Evolutionary conservation across 495 filamentous ascomycete genomes (phyloP).

Genomic region (Schizothecium vesticola): DNA sequence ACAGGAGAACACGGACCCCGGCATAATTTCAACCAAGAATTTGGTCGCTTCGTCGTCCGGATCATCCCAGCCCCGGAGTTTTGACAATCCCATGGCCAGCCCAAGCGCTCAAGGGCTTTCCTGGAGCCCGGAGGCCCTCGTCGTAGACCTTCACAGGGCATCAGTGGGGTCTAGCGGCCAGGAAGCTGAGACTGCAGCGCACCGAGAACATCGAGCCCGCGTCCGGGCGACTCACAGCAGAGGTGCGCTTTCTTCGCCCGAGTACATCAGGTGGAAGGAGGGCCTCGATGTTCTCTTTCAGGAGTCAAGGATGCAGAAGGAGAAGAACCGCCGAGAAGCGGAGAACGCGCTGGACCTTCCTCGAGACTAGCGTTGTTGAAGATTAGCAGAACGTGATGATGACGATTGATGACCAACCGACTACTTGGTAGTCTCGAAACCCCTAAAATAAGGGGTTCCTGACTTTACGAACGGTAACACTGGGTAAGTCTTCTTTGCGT

Average conservation of each 20-base stretch:
- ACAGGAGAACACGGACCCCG: not conserved
- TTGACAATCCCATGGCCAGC: not conserved
- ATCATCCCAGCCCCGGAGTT: not conserved
- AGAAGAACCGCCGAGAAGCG: slow-evolving; percentile 4
- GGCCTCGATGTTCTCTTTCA: not conserved
- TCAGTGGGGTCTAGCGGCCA: not conserved
- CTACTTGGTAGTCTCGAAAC: not conserved
- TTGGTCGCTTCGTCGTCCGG: not conserved
- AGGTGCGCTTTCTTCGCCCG: not conserved
- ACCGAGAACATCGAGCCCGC: not conserved
- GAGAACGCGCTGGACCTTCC: not conserved
- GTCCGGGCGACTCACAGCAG: not conserved
- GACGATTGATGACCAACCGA: not conserved
- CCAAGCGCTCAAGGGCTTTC: not conserved
- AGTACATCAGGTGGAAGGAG: slow-evolving; percentile 5
- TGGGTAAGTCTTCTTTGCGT: too few species aligned
- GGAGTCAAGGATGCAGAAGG: slow-evolving; percentile 10
- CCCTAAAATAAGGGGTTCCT: not conserved
- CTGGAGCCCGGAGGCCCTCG: not conserved
- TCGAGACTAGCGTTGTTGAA: not conserved
- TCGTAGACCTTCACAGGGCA: not conserved
- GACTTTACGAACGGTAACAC: not conserved
- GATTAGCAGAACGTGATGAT: not conserved
- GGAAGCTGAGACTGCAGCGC: not conserved
- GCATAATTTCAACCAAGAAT: not conserved